A percentile compares a stretch with the other conserved stretches of the same genome.
These are phyloP conservation scores for Panaeolus papilionaceus DNA, from an alignment of 768 basidiomycete genomes.

Conservation along the genomic window DNA sequence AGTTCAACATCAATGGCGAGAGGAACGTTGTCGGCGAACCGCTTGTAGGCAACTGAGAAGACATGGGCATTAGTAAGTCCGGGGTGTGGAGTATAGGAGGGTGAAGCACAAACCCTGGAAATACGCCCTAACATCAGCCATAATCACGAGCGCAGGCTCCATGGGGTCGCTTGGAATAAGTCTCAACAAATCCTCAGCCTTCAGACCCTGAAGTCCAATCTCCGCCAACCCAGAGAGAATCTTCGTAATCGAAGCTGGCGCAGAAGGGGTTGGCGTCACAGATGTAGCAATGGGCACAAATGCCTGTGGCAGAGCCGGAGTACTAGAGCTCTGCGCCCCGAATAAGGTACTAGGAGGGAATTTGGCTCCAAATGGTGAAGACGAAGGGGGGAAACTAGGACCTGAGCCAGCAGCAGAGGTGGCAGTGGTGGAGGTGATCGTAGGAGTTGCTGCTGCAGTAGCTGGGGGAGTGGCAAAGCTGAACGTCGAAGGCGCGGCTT, in stretches of 20 bases:
- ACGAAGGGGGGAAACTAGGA: not conserved
- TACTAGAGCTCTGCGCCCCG: not conserved
- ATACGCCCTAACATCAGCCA: constrained; percentile 72
- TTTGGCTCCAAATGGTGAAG: not conserved
- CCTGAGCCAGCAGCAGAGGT: not conserved
- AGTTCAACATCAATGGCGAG: constrained; percentile 62
- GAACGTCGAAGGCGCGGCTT: not conserved
- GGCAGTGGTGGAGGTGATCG: not conserved
- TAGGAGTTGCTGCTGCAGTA: not conserved
- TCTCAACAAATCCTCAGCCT: constrained; percentile 51
- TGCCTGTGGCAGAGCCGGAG: not conserved
- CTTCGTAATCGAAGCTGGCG: constrained; percentile 31
- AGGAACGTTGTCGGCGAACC: constrained; percentile 63
- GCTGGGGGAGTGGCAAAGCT: not conserved
- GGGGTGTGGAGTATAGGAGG: not conserved
- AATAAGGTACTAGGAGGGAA: not conserved
- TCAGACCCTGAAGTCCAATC: constrained; percentile 44
- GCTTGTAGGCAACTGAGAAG: constrained; percentile 60
- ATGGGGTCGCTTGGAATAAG: constrained; percentile 54
- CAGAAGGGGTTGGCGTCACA: not conserved
- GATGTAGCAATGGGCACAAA: not conserved
- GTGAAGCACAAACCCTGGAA: constrained; percentile 58
- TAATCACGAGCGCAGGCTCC: constrained; percentile 61
- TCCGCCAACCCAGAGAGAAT: constrained; percentile 42
- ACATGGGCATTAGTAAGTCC: not conserved